A percentile compares a stretch with the other conserved stretches of the same genome.
Conservation (phyloP, 1,284 basidiomycete genomes). For the Rhodotorula sp. region DNA sequence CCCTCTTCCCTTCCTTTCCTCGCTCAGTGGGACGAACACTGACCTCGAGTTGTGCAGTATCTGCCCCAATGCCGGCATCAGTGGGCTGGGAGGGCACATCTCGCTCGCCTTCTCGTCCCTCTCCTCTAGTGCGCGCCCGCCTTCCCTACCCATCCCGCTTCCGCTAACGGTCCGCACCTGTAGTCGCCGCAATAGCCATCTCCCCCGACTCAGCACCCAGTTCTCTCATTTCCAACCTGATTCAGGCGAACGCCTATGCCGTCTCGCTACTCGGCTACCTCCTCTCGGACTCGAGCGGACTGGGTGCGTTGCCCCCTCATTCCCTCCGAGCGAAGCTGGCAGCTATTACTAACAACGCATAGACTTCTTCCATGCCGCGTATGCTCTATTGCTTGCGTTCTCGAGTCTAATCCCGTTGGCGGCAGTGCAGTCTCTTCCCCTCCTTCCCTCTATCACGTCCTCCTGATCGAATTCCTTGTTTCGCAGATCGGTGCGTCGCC, state of each 20-base stretch:
- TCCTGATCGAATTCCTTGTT: too few relatives aligned
- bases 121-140: slow-evolving; percentile 16
- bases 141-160: too few relatives aligned
- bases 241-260: slow-evolving; percentile 33
- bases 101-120: slow-evolving; percentile 32
- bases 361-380: slow-evolving; percentile 62
- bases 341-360: not conserved
- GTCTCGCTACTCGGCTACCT: slow-evolving; percentile 16
- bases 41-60: not conserved
- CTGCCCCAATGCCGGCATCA: slow-evolving; percentile 20
- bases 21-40: too few relatives aligned
- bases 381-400: slow-evolving; percentile 62
- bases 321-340: too few relatives aligned
- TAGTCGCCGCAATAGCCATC: slow-evolving; percentile 30
- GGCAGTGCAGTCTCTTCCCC: not conserved
- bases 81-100: slow-evolving; percentile 22
- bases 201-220: slow-evolving; percentile 10
- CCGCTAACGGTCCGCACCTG: too few relatives aligned
- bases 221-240: slow-evolving; percentile 15
- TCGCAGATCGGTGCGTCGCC: slow-evolving; percentile 4
- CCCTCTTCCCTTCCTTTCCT: not conserved
- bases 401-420: slow-evolving; percentile 58
- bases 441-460: too few relatives aligned
- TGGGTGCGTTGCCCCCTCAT: not conserved
- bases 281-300: slow-evolving; percentile 7